phyloP scores from a whole-genome alignment of 192 early-diverging fungal species.

The Podila clonocystis region DNA sequence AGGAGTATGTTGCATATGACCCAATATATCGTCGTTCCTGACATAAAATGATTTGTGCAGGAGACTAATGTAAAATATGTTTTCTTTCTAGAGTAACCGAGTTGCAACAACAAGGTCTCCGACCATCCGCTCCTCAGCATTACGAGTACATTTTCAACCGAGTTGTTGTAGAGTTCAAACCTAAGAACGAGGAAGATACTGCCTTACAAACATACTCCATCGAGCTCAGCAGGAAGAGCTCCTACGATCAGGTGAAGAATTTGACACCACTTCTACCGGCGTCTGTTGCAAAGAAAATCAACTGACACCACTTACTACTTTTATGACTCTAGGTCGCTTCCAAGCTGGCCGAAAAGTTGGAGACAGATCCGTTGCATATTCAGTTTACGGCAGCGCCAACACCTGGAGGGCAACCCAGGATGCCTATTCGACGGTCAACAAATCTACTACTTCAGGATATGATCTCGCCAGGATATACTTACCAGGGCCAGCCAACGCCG shows the following conservation, averaged over 20 bases:
- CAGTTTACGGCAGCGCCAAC: conserved; percentile 66
- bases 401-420: conserved; percentile 37
- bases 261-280: not conserved
- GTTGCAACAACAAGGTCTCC: conserved; percentile 48
- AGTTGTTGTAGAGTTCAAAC: conserved; percentile 79
- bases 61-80: not conserved
- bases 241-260: conserved; percentile 62
- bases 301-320: conserved; percentile 39
- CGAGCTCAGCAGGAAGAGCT: conserved; percentile 71
- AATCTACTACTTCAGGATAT: conserved; percentile 53
- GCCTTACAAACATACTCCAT: conserved; percentile 55
- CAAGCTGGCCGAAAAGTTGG: conserved; percentile 68
- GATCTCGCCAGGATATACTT: conserved; percentile 34
- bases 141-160: conserved; percentile 81
- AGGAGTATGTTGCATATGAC: conserved; percentile 50
- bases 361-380: conserved; percentile 75
- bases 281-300: not conserved
- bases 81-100: conserved; percentile 35
- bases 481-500: conserved; percentile 23
- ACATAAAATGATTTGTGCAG: not conserved
- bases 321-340: conserved; percentile 54
- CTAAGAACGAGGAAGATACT: conserved; percentile 53
- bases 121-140: conserved; percentile 69
- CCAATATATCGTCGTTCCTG: not conserved
- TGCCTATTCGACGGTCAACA: conserved; percentile 31